These are phyloP conservation scores for Solioccasus polychromus DNA, from an alignment of 768 basidiomycete species.

Conservation along the genomic window DNA sequence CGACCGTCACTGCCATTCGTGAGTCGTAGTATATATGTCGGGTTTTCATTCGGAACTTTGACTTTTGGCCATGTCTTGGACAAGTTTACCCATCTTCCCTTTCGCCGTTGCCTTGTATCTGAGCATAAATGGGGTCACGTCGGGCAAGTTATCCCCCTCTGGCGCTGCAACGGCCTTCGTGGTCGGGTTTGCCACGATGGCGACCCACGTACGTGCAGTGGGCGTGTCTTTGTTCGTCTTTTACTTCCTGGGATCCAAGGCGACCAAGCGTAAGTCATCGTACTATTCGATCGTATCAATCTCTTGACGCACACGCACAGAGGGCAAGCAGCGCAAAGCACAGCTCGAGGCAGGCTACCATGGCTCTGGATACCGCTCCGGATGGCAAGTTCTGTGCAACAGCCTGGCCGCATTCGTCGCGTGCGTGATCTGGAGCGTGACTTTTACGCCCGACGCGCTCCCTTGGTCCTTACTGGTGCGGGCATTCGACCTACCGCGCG, in stretches of 20 bases:
- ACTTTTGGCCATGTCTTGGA: constrained; percentile 17
- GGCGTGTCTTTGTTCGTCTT: constrained; percentile 69
- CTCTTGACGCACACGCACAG: constrained; percentile 31
- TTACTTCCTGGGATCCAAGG: constrained; percentile 76
- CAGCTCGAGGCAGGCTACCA: constrained; percentile 77
- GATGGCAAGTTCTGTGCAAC: constrained; percentile 83
- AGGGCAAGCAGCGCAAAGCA: constrained; percentile 73
- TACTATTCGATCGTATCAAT: neutral
- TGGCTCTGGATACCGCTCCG: constrained; percentile 69
- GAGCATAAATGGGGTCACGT: constrained; percentile 66
- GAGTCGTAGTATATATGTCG: no score
- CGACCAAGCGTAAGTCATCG: constrained; percentile 67
- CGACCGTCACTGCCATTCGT: no score
- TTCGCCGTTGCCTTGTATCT: constrained; percentile 51
- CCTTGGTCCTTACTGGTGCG: constrained; percentile 33
- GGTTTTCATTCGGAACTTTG: no score
- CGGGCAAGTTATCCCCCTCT: constrained; percentile 69
- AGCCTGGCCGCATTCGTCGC: constrained; percentile 63
- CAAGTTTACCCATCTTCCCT: constrained; percentile 39
- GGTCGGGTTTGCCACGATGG: constrained; percentile 72
- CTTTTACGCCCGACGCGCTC: constrained; percentile 46
- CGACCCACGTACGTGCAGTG: constrained; percentile 62
- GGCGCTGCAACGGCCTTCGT: constrained; percentile 77
- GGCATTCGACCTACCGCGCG: constrained; percentile 10
- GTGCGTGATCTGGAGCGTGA: constrained; percentile 59